Conservation (phyloP, 768 basidiomycete genomes). For the Boletus vinaceobasis region DNA sequence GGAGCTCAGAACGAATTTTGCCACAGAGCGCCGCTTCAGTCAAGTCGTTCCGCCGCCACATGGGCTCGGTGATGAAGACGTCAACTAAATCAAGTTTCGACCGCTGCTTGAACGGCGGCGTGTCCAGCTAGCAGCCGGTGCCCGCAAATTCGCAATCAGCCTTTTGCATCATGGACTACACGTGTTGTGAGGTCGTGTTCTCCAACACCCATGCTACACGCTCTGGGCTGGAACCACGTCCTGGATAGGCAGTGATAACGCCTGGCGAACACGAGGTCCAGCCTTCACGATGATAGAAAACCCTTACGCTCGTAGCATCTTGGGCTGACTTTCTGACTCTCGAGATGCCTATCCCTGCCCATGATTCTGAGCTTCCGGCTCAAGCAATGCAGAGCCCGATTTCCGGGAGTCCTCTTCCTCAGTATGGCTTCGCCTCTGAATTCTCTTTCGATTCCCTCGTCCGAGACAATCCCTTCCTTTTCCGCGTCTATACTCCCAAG, state of each 20-base stretch:
- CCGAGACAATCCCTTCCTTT: conserved; percentile 68
- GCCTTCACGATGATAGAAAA: conserved; percentile 27
- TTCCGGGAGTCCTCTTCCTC: conserved; percentile 45
- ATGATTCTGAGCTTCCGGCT: conserved; percentile 11
- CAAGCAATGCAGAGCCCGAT: conserved; percentile 23
- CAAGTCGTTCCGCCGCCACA: neutral
- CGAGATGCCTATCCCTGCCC: conserved; percentile 25
- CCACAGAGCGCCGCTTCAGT: neutral
- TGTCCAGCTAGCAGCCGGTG: neutral
- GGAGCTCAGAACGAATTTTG: neutral
- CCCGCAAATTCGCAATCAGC: neutral
- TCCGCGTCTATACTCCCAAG: conserved; percentile 77
- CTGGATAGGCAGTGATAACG: conserved; percentile 30
- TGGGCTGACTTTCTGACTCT: conserved; percentile 7
- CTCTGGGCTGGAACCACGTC: conserved; percentile 1
- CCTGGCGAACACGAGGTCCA: conserved; percentile 32
- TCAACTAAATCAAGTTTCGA: neutral
- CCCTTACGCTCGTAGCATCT: conserved; percentile 5
- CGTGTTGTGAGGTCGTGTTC: conserved; percentile 23
- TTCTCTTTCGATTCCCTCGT: conserved; percentile 60
- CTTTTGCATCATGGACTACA: conserved; percentile 15
- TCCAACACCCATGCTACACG: conserved; percentile 1
- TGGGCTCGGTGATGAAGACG: neutral
- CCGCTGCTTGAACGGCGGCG: neutral
- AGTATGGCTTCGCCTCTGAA: conserved; percentile 68